A percentile compares a stretch with the other conserved stretches of the same genome.
phyloP scores from a whole-genome alignment of 164 flowering plant genomes.

The Annona cherimola region DNA sequence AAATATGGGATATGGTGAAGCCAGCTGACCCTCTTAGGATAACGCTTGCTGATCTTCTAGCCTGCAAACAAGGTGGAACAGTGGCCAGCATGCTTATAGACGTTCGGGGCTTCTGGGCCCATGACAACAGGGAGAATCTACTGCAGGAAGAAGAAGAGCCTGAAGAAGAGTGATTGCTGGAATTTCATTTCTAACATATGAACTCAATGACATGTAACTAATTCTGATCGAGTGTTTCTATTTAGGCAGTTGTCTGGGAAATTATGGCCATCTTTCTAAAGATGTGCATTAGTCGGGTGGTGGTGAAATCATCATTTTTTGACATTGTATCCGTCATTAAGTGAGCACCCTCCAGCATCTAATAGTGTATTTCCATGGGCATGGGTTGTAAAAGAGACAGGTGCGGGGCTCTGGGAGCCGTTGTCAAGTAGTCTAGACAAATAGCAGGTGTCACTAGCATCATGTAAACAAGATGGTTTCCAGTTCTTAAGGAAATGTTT shows the following conservation, averaged over 20 bases:
- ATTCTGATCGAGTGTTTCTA: not conserved
- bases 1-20: constrained; percentile 99
- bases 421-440: not conserved
- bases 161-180: constrained; percentile 62
- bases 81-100: constrained; percentile 98
- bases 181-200: not conserved
- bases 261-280: not conserved
- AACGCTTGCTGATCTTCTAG: constrained; percentile 64
- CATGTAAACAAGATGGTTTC: too few relatives aligned
- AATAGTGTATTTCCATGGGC: too few relatives aligned
- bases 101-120: constrained; percentile 99
- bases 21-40: constrained; percentile 76
- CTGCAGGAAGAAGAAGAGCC: constrained; percentile 99
- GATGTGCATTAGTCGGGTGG: not conserved
- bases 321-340: not conserved
- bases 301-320: not conserved
- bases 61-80: constrained; percentile 96
- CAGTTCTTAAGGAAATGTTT: too few relatives aligned
- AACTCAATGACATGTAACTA: not conserved
- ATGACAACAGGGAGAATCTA: constrained; percentile 96
- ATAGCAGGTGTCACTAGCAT: not conserved
- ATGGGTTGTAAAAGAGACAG: too few relatives aligned
- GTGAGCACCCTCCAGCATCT: not conserved
- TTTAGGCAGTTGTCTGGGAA: not conserved
- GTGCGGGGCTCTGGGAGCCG: not conserved